Percentiles rank a stretch among this genome's conserved stretches.
phyloP scores from a whole-genome alignment of 2,329 filamentous ascomycete genomes.

The Pyricularia pennisetigena region DNA sequence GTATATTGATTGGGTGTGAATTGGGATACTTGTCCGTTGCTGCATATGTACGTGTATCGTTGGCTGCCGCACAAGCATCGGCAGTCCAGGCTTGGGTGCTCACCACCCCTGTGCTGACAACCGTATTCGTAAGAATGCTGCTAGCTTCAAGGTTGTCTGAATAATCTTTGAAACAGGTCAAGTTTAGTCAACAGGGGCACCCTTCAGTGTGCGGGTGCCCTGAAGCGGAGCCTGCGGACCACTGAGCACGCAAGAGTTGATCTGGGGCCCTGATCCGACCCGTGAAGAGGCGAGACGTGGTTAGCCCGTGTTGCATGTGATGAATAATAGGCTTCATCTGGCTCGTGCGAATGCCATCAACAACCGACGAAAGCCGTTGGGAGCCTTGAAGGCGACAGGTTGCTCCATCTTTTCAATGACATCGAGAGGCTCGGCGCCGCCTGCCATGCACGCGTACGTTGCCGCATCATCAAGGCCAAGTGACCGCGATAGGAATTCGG shows the following conservation, averaged over 20 bases:
- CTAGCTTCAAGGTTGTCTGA: neutral
- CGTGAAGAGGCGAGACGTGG: neutral
- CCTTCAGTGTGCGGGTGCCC: neutral
- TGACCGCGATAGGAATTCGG: neutral
- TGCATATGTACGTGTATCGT: neutral
- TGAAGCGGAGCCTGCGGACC: neutral
- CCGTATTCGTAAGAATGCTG: neutral
- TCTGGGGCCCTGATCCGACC: neutral
- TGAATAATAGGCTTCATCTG: neutral
- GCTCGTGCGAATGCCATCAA: neutral
- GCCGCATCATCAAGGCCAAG: neutral
- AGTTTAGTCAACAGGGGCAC: neutral
- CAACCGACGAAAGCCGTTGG: neutral
- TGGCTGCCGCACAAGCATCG: neutral
- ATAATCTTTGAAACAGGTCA: neutral
- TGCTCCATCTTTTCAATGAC: neutral
- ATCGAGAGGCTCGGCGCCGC: neutral
- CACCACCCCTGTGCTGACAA: neutral
- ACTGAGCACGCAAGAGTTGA: neutral
- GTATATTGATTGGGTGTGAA: neutral
- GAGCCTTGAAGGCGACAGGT: neutral
- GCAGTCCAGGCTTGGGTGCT: neutral
- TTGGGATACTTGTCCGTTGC: neutral
- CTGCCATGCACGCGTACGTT: neutral
- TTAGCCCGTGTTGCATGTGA: neutral